These are phyloP conservation scores for Blastobotrys proliferans DNA, from an alignment of 1,139 yeast species.

Conservation along the genomic window DNA sequence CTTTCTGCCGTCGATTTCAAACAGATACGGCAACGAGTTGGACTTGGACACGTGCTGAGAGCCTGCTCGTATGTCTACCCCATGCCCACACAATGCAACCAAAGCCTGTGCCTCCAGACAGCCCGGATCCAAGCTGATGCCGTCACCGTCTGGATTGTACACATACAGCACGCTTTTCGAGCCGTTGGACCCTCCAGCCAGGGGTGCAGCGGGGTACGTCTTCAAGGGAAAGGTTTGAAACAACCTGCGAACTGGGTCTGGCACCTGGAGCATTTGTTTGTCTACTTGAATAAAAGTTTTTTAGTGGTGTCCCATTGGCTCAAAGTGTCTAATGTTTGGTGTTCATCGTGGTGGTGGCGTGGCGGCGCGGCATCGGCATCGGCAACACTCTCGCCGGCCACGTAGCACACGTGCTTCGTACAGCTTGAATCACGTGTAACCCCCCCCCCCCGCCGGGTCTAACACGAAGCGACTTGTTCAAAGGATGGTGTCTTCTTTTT, in stretches of 20 bases:
- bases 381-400: no score
- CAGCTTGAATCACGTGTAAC: no score
- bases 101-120: slow-evolving; percentile 28
- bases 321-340: no score
- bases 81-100: slow-evolving; percentile 17
- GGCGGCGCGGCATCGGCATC: no score
- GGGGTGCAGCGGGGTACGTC: slow-evolving; percentile 25
- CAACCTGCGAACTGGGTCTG: slow-evolving; percentile 40
- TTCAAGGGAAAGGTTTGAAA: slow-evolving; percentile 50
- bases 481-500: no score
- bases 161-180: slow-evolving; percentile 23
- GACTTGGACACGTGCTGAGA: slow-evolving; percentile 18
- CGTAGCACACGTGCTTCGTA: no score
- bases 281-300: no score
- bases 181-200: slow-evolving; percentile 3
- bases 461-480: no score
- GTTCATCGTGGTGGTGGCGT: no score
- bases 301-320: no score
- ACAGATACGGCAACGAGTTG: slow-evolving; percentile 24
- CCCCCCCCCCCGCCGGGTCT: no score
- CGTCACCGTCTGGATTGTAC: slow-evolving; percentile 23
- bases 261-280: no score
- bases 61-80: slow-evolving; percentile 9
- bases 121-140: slow-evolving; percentile 28
- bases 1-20: slow-evolving; percentile 10